A percentile compares a stretch with the other conserved stretches of the same genome.
Conservation (phyloP, 805 yeast species). For the Candida xyloterini region DNA sequence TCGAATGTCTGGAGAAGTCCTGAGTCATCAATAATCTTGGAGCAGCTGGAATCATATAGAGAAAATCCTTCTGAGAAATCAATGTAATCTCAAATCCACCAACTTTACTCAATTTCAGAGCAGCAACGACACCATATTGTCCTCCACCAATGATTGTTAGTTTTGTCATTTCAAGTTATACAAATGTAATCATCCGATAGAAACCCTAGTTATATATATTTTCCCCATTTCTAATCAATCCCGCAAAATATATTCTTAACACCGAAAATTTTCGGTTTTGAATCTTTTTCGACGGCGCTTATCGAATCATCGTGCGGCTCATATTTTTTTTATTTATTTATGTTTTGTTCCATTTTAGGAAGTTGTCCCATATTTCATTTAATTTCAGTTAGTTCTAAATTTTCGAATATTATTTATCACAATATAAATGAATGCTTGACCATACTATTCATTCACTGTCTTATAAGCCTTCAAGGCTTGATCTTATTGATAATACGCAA, state of each 20-base stretch:
- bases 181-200: no score
- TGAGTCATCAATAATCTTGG: conserved; percentile 13
- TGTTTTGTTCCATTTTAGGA: not conserved
- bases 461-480: conserved; percentile 37
- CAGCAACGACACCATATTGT: conserved; percentile 10
- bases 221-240: no score
- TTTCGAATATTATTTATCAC: not conserved
- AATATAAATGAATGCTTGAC: conserved; percentile 4
- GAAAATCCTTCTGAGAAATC: conserved; percentile 14
- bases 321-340: not conserved
- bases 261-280: no score
- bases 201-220: no score
- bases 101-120: conserved; percentile 5
- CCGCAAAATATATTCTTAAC: no score
- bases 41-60: conserved; percentile 13
- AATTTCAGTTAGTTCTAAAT: not conserved
- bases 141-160: conserved; percentile 19
- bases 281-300: no score
- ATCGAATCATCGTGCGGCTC: no score
- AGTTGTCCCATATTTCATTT: not conserved
- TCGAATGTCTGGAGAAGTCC: conserved; percentile 6
- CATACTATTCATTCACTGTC: conserved; percentile 1
- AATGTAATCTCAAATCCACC: conserved; percentile 13
- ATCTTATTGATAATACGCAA: conserved; percentile 45
- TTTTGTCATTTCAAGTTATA: no score